Evolutionary conservation across 495 filamentous ascomycete species (phyloP).

Genomic region (Tuber indicum): DNA sequence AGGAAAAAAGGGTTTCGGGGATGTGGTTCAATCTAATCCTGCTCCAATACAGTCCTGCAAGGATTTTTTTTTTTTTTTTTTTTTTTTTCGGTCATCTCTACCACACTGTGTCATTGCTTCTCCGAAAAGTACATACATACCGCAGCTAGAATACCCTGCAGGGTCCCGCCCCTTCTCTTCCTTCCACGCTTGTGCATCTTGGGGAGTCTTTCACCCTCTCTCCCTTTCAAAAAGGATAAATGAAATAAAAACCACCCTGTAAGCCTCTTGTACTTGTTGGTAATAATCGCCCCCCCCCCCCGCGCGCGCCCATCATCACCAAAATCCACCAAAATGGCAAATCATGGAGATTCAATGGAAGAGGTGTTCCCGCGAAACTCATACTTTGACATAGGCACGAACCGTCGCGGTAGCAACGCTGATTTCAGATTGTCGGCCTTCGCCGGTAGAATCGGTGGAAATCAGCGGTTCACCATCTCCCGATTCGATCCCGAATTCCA

Average conservation of each 20-base stretch:
- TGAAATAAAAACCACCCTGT: not conserved
- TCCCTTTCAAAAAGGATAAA: not conserved
- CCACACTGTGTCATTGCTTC: not conserved
- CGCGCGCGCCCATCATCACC: not conserved
- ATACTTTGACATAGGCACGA: not conserved
- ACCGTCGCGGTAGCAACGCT: not conserved
- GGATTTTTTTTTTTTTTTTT: not conserved
- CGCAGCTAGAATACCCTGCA: not conserved
- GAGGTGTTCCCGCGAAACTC: not conserved
- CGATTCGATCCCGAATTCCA: conserved; percentile 44
- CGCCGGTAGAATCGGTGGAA: conserved; percentile 50
- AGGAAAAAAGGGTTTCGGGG: not conserved
- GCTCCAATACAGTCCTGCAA: not conserved
- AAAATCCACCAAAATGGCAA: not conserved
- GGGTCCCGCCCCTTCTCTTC: not conserved
- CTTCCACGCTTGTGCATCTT: not conserved
- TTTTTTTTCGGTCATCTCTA: too few species aligned
- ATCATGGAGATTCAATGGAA: not conserved
- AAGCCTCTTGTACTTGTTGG: not conserved
- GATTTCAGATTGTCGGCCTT: conserved; percentile 32
- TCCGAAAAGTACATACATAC: not conserved
- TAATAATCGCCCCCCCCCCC: not conserved
- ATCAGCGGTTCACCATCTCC: conserved; percentile 47
- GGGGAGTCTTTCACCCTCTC: not conserved
- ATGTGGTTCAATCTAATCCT: not conserved